Base-by-base conservation (phyloP, 768 basidiomycete genomes). In the Pilatotrama ljubarskyi region DNA sequence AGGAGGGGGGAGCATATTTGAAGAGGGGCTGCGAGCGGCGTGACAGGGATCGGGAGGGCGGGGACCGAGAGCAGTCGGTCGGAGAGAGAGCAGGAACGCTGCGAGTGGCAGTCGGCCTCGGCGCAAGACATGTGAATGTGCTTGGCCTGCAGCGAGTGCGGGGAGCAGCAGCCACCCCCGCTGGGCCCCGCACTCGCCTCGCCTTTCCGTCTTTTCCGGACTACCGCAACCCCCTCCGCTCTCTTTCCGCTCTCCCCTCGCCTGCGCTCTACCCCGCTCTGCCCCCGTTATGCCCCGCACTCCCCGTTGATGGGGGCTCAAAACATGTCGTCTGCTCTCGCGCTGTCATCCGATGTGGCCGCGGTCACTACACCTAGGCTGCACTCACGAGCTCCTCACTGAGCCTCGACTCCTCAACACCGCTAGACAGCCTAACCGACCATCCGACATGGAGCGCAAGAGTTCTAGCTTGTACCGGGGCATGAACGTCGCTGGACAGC, bases 111-210 rank as follows among this genome's bases (percentile, higher is more conserved):
- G 24, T 11, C 25, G 37, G 46, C 35, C 55, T 48, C 24, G 24
- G 44, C 50, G 44, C 15, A 17, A 43, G 48, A 14, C 59, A 61
- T 48, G 59, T 61, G 59, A 55, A 55, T 48, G 13, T 36, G 14
- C 47, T 38, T 38, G 26, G 55, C 7, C 9, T n/a, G 26, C 26
- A 26, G 29, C 17, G 20, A n/a, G 25, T 17, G 26, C n/a, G 44
- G 48, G 37, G 55, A 17, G 41, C 37, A 5, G 48, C 32, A 50
- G 50, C 35, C 35, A 38, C 35, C 50, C 35, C 35, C 35, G 50
- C 35, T 18, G n/a, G 25, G 32, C 14, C 48, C 26, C 9, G 9
- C 11, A 5, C 46, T 14, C 11, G 24, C 24, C 47, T 5, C 26
- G 26, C 26, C 41, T 15, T 53, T 40, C 51, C 47, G 56, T 41